Evolutionary conservation across 495 filamentous ascomycete species (phyloP), one percentile per base, ranked within the genome.

Genomic region (Hyaloscypha bicolor): DNA sequence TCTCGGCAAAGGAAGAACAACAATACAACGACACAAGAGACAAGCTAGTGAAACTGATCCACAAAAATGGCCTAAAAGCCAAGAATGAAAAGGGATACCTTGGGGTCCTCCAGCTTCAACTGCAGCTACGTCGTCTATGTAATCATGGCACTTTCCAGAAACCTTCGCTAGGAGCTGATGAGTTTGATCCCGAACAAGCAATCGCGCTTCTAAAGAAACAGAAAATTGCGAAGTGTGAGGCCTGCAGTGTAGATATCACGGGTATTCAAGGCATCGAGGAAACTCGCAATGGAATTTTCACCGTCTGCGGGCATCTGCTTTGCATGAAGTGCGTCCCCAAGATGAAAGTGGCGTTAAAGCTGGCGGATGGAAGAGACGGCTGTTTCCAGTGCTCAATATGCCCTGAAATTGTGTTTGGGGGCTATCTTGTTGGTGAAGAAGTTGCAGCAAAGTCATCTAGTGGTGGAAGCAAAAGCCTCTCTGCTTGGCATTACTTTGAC

Each of bases 81-180:
- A 37, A 37, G 33, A 37, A 45, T 6, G 57, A 63, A 1, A 69
- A 72, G 25, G 65, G 70, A 19, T 62, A 62, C 12, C 76, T 78
- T 58, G 73, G 76, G 12, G 68, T 80, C 30, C 78, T 84, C 53
- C 78, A 81, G 58, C 67, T 77, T 0, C 73, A 76, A n/a, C 61
- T 82, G 11, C 78, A 78, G 56, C 72, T 84, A 9, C 75, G 82
- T 3, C 71, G 78, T 9, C 69, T 84, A 4, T 82, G 80, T 66
- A 83, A 82, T 60, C 79, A 82, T 66, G 81, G 80, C 8, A 81
- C 80, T 2, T 79, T 71, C 59, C 78, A 82, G 48, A 69, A 75
- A 62, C 68, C 62, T 5, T 77, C 80, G 75, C 75, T n/a, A 19
- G 55, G 29, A 29, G 31, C 16, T 6, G 32, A 55, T 3, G 42